A percentile compares a stretch with the other conserved stretches of the same genome.
phyloP scores from a whole-genome alignment of 1,284 basidiomycete species.

The Amylostereum chailletii region DNA sequence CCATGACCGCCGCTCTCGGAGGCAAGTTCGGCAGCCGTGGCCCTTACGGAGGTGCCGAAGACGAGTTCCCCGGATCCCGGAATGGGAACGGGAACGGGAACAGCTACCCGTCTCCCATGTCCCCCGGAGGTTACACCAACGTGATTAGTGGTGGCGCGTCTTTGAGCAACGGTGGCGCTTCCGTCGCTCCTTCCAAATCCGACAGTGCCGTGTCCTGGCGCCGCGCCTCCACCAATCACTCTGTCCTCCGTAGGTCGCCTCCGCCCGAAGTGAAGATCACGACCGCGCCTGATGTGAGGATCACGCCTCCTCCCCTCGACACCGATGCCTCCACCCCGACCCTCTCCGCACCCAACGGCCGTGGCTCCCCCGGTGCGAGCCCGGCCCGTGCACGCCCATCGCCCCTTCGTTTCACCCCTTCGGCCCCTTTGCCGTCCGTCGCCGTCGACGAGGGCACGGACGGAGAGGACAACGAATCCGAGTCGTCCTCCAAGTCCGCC shows the following conservation, averaged over 20 bases:
- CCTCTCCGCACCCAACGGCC: constrained; percentile 10
- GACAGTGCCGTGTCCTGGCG: constrained; percentile 72
- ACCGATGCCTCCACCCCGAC: neutral
- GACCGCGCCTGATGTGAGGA: constrained; percentile 47
- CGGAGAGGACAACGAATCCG: constrained; percentile 44
- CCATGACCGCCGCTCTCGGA: constrained; percentile 71
- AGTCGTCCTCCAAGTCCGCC: constrained; percentile 39
- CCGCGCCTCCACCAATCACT: constrained; percentile 60
- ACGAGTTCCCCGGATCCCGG: constrained; percentile 18
- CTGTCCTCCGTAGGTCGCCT: constrained; percentile 59
- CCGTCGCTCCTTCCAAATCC: constrained; percentile 58
- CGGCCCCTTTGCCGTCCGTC: constrained; percentile 45
- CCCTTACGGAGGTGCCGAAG: constrained; percentile 32
- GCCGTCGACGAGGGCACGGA: constrained; percentile 49
- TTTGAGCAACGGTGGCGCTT: constrained; percentile 36
- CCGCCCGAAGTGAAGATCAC: constrained; percentile 32
- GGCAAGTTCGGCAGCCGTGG: constrained; percentile 68
- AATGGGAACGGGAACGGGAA: constrained; percentile 3
- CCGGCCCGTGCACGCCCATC: constrained; percentile 51
- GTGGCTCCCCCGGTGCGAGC: constrained; percentile 33
- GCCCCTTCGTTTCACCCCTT: constrained; percentile 55
- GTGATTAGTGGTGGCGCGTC: constrained; percentile 65
- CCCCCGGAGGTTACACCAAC: constrained; percentile 36
- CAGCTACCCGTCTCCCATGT: constrained; percentile 33
- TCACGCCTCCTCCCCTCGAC: constrained; percentile 62